These are phyloP conservation scores for Penicillium paradoxum DNA, from an alignment of 495 filamentous ascomycete genomes.

Conservation along the genomic window DNA sequence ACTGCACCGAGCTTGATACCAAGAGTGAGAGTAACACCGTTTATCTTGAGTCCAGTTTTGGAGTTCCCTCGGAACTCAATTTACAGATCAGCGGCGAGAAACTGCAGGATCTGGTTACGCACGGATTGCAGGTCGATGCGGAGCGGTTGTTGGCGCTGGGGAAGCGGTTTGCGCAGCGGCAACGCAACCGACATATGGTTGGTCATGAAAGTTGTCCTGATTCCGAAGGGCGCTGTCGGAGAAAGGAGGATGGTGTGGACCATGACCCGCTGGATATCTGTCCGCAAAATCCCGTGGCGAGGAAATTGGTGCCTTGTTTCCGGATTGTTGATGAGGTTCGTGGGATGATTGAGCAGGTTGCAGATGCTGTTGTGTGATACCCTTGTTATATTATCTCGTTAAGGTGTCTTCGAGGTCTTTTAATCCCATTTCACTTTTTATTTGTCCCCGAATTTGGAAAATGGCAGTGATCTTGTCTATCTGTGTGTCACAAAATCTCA, in stretches of 20 bases:
- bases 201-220: conserved; percentile 22
- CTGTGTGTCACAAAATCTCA: too few relatives aligned
- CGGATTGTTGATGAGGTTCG: conserved; percentile 26
- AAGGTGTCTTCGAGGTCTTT: too few relatives aligned
- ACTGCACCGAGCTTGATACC: conserved; percentile 12
- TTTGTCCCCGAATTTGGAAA: too few relatives aligned
- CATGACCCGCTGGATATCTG: conserved; percentile 26
- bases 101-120: conserved; percentile 13
- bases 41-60: conserved; percentile 15
- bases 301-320: conserved; percentile 22
- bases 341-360: conserved; percentile 22
- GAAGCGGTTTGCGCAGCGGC: conserved; percentile 18
- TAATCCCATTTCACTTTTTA: too few relatives aligned
- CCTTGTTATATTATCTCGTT: background rate
- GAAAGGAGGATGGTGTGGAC: conserved; percentile 13
- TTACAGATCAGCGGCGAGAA: conserved; percentile 20
- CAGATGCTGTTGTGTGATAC: conserved; percentile 16
- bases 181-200: conserved; percentile 23
- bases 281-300: conserved; percentile 18
- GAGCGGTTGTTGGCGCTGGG: conserved; percentile 13
- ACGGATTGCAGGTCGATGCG: conserved; percentile 18
- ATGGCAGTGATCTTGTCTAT: too few relatives aligned
- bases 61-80: conserved; percentile 8
- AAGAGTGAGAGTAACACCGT: conserved; percentile 10
- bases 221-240: conserved; percentile 19